These are phyloP conservation scores for Cytospora schulzeri DNA, from an alignment of 2,329 filamentous ascomycete species.

Conservation along the genomic window DNA sequence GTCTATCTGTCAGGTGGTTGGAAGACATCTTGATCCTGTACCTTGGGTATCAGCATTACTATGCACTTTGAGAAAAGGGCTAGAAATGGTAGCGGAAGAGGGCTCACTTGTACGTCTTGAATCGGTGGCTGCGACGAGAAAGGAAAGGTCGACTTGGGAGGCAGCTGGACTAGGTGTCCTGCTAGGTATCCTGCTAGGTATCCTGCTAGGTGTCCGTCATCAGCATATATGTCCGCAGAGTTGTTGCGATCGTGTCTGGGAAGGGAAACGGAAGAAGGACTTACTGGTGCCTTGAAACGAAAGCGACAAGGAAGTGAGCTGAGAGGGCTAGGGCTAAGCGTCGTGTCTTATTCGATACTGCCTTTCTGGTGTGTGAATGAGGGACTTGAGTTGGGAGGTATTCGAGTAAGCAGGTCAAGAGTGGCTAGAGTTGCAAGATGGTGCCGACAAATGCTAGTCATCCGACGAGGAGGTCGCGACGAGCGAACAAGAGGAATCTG, in stretches of 20 bases:
- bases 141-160: not conserved
- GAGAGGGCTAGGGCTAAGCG: not conserved
- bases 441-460: not conserved
- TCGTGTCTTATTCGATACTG: not conserved
- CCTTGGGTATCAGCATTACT: not conserved
- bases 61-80: not conserved
- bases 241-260: not conserved
- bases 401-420: not conserved
- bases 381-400: not conserved
- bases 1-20: not conserved
- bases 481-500: not conserved
- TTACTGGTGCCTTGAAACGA: not conserved
- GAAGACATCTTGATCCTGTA: not conserved
- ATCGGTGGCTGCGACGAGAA: not conserved
- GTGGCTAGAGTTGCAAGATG: not conserved
- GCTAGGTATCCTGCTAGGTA: too few species aligned
- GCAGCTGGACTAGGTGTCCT: not conserved
- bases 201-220: not conserved
- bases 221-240: not conserved
- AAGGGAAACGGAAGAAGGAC: not conserved
- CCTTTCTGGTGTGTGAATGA: not conserved
- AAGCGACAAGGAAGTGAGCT: not conserved
- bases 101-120: not conserved
- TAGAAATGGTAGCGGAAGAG: not conserved
- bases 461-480: not conserved